A percentile compares a stretch with the other conserved stretches of the same genome.
Evolutionary conservation across 345 rosid species (phyloP).

Genomic region (Punica granatum): DNA sequence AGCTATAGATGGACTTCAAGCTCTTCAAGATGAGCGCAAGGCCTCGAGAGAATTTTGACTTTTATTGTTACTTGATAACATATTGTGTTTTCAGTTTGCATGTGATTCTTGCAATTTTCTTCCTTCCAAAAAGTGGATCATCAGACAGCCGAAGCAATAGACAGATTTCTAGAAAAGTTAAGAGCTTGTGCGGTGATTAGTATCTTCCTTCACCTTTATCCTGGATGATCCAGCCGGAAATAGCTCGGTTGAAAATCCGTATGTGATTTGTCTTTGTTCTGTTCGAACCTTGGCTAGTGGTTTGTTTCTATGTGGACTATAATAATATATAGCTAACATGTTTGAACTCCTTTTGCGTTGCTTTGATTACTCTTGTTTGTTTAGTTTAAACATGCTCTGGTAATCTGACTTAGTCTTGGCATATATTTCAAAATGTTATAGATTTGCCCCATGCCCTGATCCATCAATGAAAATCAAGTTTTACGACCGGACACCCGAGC

Average conservation of each 20-base stretch:
- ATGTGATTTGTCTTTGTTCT: constrained; percentile 21
- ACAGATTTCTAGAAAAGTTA: constrained; percentile 65
- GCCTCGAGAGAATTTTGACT: constrained; percentile 20
- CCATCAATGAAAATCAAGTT: constrained; percentile 64
- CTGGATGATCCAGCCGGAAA: constrained; percentile 95
- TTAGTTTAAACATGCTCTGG: neutral
- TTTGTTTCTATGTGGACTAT: neutral
- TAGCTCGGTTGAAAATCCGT: constrained; percentile 95
- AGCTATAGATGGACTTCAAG: constrained; percentile 75
- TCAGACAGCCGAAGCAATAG: constrained; percentile 84
- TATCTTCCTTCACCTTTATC: constrained; percentile 56
- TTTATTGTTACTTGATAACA: constrained; percentile 5
- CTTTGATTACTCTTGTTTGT: neutral
- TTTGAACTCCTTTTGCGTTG: neutral
- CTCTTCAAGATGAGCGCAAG: constrained; percentile 92
- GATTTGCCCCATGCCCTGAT: constrained; percentile 83
- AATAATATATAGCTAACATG: neutral
- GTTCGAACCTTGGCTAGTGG: too few relatives aligned
- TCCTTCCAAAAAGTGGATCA: constrained; percentile 70
- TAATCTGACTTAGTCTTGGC: neutral
- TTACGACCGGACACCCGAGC: constrained; percentile 82
- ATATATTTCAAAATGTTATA: constrained; percentile 12
- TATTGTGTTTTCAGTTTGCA: neutral
- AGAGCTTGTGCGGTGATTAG: constrained; percentile 74
- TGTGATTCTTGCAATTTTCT: constrained; percentile 9